Evolutionary conservation across 768 basidiomycete genomes (phyloP).

Genomic region (Cyathus striatus): DNA sequence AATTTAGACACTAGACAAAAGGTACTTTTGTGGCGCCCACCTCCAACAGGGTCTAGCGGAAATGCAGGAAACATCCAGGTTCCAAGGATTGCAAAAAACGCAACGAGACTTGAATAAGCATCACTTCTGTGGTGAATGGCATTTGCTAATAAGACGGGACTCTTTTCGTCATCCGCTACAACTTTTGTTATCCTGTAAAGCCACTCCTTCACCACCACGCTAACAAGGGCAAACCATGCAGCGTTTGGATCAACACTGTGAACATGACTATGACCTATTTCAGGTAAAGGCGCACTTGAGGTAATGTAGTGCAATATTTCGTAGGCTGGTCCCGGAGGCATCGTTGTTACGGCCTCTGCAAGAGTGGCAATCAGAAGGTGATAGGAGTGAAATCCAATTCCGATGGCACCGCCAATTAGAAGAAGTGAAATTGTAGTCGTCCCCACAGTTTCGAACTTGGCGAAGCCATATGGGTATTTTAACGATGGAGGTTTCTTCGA

Average conservation of each 20-base stretch:
- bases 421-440: slow-evolving; percentile 87
- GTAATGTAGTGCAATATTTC: slow-evolving; percentile 57
- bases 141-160: slow-evolving; percentile 91
- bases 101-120: slow-evolving; percentile 88
- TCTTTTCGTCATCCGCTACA: slow-evolving; percentile 88
- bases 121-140: slow-evolving; percentile 98
- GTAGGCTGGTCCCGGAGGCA: slow-evolving; percentile 62
- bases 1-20: not conserved
- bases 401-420: slow-evolving; percentile 77
- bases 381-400: slow-evolving; percentile 89
- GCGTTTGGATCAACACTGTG: slow-evolving; percentile 86
- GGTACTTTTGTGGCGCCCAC: slow-evolving; percentile 32
- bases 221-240: slow-evolving; percentile 88
- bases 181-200: slow-evolving; percentile 83
- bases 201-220: slow-evolving; percentile 88
- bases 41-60: slow-evolving; percentile 92
- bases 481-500: slow-evolving; percentile 78
- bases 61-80: slow-evolving; percentile 81
- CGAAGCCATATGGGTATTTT: slow-evolving; percentile 82
- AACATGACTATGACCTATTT: slow-evolving; percentile 49
- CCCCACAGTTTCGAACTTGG: slow-evolving; percentile 94
- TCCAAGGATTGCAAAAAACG: slow-evolving; percentile 88
- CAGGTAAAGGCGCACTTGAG: slow-evolving; percentile 48
- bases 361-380: slow-evolving; percentile 75
- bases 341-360: slow-evolving; percentile 52